phyloP scores from a whole-genome alignment of 768 basidiomycete genomes.

The Lactarius akahatsu region DNA sequence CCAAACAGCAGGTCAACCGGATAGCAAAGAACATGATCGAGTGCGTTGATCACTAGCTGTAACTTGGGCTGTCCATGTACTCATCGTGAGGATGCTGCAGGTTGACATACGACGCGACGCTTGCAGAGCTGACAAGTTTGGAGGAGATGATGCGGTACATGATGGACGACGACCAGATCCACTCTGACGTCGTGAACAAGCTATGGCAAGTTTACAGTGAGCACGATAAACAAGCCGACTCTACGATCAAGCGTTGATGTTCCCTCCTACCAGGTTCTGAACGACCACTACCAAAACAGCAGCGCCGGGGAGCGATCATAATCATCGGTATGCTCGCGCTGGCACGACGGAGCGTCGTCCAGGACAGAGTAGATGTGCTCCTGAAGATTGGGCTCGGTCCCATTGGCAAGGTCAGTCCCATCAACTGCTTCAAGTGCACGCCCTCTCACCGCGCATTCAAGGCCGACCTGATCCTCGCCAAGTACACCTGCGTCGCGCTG shows the following conservation, averaged over 20 bases:
- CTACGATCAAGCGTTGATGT: not conserved
- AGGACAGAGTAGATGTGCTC: slow-evolving; percentile 80
- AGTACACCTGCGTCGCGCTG: slow-evolving; percentile 91
- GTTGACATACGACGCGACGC: slow-evolving; percentile 84
- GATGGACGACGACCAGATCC: slow-evolving; percentile 87
- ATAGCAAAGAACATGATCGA: slow-evolving; percentile 98
- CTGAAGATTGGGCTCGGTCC: slow-evolving; percentile 85
- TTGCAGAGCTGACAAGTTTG: slow-evolving; percentile 92
- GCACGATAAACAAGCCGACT: slow-evolving; percentile 33
- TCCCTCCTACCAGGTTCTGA: slow-evolving; percentile 55
- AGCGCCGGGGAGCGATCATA: slow-evolving; percentile 93
- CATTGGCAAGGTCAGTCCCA: slow-evolving; percentile 65
- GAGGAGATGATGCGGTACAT: slow-evolving; percentile 97
- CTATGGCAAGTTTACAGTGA: slow-evolving; percentile 96
- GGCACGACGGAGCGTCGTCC: slow-evolving; percentile 73
- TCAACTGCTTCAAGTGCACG: not conserved
- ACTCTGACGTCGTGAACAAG: slow-evolving; percentile 81
- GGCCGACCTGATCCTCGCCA: slow-evolving; percentile 85
- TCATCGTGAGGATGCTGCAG: slow-evolving; percentile 41
- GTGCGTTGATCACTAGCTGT: slow-evolving; percentile 45
- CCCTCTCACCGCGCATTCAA: slow-evolving; percentile 35
- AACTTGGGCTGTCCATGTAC: not conserved
- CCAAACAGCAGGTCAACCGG: slow-evolving; percentile 85
- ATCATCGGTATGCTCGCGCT: slow-evolving; percentile 96
- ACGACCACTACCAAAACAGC: slow-evolving; percentile 70